phyloP scores from a whole-genome alignment of 2,329 filamentous ascomycete species.

The Fusarium phyllophilum region DNA sequence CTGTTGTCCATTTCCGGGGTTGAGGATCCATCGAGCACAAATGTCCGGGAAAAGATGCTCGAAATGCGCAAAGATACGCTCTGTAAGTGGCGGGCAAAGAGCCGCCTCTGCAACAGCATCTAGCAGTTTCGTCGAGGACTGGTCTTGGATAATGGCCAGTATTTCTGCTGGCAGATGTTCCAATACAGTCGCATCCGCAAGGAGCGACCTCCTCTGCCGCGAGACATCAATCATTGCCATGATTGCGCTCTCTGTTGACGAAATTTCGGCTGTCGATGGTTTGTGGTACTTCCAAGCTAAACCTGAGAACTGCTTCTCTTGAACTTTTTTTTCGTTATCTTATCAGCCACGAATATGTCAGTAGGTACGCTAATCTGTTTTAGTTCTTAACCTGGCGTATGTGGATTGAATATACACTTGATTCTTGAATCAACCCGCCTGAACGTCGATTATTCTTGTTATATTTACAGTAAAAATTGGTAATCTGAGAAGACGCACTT shows the following conservation, averaged over 20 bases:
- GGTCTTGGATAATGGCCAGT: constrained; percentile 71
- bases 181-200: constrained; percentile 64
- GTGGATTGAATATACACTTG: neutral
- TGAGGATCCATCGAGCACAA: constrained; percentile 79
- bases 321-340: constrained; percentile 52
- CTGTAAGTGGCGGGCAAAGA: constrained; percentile 75
- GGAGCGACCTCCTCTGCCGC: constrained; percentile 64
- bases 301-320: constrained; percentile 43
- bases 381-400: constrained; percentile 5
- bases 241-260: constrained; percentile 48
- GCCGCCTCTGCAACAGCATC: constrained; percentile 76
- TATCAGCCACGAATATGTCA: neutral
- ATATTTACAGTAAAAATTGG: too few species aligned
- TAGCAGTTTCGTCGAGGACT: constrained; percentile 73
- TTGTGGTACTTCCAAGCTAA: constrained; percentile 37
- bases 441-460: neutral
- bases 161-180: constrained; percentile 76
- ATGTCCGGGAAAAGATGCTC: constrained; percentile 82
- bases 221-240: constrained; percentile 68
- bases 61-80: constrained; percentile 78
- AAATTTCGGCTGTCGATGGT: constrained; percentile 41
- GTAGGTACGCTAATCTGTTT: constrained; percentile 17
- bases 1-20: constrained; percentile 52
- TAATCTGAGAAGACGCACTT: neutral
- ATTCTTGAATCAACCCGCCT: neutral